Base-by-base conservation (phyloP, 2,329 filamentous ascomycete genomes). In the Chaetomium olivaceum region DNA sequence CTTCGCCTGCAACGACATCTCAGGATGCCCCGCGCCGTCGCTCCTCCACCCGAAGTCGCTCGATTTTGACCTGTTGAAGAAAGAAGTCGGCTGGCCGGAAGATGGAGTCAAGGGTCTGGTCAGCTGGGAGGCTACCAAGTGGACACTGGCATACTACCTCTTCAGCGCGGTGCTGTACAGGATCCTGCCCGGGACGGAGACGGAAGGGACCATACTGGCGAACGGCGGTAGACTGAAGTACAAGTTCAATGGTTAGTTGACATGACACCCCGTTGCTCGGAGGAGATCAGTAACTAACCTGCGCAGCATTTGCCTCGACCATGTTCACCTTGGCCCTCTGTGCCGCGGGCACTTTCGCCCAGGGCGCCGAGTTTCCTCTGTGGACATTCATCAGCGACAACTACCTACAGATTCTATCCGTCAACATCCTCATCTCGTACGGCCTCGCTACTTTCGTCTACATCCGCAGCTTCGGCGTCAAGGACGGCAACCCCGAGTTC, bases 301-400 rank as follows among this genome's bases (percentile, higher is more conserved):
- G 29, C 29, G 4, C 70, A 94, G 91, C 92, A 11, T 89, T 95
- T 77, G 80, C 82, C 69, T 92, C 91, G n/a, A 89, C 89, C 67
- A 78, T 92, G 63, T 83, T 90, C 68, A 93, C 89, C 59, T 81
- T 96, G 54, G 83, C 84, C n/a, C 81, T 89, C 6, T 85, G 89
- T 61, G 87, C 87, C 39, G 89, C 89, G 9, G 93, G 93, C 58
- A 97, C 93, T 3, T 78, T 88, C 48, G 78, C 88, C 3, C 86
- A 94, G 71, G 94, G 94, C 64, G 87, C 92, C 60, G 84, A 94
- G 23, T 97, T 96, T 73, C 85, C 87, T 9, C 85, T 97, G 60
- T 99, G 94, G 94, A 91, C 89, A 29, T 98, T 93, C 79, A 92
- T 98, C 74, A 89, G 91, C 81, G 89, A 96, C 75, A 94, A 98